Percentiles rank a stretch among this genome's conserved stretches.
Conservation (phyloP, 768 basidiomycete species). For the Amanita inopinata region DNA sequence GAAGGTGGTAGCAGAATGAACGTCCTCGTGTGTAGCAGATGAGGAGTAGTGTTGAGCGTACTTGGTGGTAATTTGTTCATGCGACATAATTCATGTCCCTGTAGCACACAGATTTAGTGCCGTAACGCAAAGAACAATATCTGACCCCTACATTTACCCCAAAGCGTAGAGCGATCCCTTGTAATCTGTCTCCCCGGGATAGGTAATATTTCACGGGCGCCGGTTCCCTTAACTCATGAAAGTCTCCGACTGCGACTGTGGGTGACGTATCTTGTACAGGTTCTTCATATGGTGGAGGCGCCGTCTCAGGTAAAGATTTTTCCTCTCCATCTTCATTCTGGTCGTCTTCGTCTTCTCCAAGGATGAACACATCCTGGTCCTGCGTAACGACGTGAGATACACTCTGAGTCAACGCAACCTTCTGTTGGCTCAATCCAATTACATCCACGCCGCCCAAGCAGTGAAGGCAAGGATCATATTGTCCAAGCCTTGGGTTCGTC, state of each 20-base stretch:
- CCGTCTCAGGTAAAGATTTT: neutral
- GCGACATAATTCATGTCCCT: slow-evolving; percentile 50
- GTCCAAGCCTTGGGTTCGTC: slow-evolving; percentile 50
- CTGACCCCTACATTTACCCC: slow-evolving; percentile 39
- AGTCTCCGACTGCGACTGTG: no score
- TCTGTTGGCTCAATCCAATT: slow-evolving; percentile 13
- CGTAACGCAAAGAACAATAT: neutral
- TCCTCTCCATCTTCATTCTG: slow-evolving; percentile 26
- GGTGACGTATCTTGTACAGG: neutral
- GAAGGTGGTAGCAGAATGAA: slow-evolving; percentile 45
- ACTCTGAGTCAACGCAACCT: slow-evolving; percentile 16
- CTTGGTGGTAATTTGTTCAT: slow-evolving; percentile 58
- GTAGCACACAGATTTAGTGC: slow-evolving; percentile 6
- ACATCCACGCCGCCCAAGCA: slow-evolving; percentile 53
- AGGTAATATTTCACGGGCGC: slow-evolving; percentile 40
- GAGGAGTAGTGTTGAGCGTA: slow-evolving; percentile 61
- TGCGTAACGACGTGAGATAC: slow-evolving; percentile 31
- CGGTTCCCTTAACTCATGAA: slow-evolving; percentile 26
- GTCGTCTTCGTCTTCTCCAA: slow-evolving; percentile 57
- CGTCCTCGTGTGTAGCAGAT: slow-evolving; percentile 61
- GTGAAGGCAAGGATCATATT: slow-evolving; percentile 65
- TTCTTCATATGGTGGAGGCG: slow-evolving; percentile 10
- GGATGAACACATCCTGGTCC: slow-evolving; percentile 54
- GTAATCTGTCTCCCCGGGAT: slow-evolving; percentile 46
- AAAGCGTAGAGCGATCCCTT: slow-evolving; percentile 53